Percentiles rank a stretch among this genome's conserved stretches.
These are phyloP conservation scores for Aquilaria sinensis DNA, from an alignment of 345 rosid species.

Conservation along the genomic window DNA sequence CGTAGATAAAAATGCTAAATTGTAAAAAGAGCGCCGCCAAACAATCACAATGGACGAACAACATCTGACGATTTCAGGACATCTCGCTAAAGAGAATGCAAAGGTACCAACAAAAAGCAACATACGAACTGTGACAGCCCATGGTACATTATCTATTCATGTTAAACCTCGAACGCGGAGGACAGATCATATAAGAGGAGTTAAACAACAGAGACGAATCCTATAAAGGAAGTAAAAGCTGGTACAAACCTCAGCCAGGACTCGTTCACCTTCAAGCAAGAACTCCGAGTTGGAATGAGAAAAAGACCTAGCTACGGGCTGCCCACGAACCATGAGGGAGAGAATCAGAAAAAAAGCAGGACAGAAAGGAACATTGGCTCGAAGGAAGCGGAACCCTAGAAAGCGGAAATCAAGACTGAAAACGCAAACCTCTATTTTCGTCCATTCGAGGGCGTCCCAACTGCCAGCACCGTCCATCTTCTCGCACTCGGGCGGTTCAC, in stretches of 20 bases:
- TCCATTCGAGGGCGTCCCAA: conserved; percentile 91
- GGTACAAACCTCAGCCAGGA: conserved; percentile 50
- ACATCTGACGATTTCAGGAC: too few relatives aligned
- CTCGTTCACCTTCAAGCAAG: conserved; percentile 69
- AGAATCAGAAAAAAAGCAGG: not conserved
- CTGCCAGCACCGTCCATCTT: conserved; percentile 71
- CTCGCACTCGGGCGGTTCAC: conserved; percentile 44
- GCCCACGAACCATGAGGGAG: conserved; percentile 16
- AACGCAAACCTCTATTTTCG: conserved; percentile 50
- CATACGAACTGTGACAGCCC: too few relatives aligned
- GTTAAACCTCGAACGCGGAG: too few relatives aligned
- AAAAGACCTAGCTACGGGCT: conserved; percentile 45
- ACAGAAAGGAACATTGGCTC: not conserved
- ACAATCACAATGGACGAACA: too few relatives aligned
- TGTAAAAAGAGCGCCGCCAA: too few relatives aligned
- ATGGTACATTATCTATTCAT: too few relatives aligned
- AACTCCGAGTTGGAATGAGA: conserved; percentile 52
- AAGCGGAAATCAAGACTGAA: conserved; percentile 7
- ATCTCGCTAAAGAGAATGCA: too few relatives aligned
- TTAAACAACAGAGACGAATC: too few relatives aligned
- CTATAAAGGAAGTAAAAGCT: not conserved
- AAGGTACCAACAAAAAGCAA: too few relatives aligned
- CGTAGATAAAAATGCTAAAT: too few relatives aligned
- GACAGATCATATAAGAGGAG: too few relatives aligned
- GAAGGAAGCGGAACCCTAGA: conserved; percentile 11